Percentiles rank a stretch among this genome's conserved stretches.
Evolutionary conservation across 192 early-diverging fungal species (phyloP).

Genomic region (Gonapodya sp.): DNA sequence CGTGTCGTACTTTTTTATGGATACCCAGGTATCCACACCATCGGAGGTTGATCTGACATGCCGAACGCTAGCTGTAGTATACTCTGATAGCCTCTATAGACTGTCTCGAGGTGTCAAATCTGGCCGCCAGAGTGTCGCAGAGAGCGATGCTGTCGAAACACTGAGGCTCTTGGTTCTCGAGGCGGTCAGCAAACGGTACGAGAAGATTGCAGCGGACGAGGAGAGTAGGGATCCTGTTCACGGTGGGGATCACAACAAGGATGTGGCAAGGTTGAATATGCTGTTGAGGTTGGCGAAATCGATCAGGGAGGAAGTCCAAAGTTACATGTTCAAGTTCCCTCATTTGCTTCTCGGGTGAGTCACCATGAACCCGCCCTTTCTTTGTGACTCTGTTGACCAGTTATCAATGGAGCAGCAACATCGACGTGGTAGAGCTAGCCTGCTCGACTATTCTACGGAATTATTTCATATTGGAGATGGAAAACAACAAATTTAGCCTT

Average conservation of each 20-base stretch:
- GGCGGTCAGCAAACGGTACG: neutral
- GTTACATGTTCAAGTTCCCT: neutral
- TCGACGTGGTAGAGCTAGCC: neutral
- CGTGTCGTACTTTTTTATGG: neutral
- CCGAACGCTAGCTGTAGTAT: neutral
- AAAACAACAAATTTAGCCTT: neutral
- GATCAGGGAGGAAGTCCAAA: neutral
- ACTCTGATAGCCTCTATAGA: neutral
- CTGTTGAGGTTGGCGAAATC: neutral
- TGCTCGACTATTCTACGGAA: neutral
- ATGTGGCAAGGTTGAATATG: neutral
- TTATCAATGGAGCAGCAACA: too few relatives aligned
- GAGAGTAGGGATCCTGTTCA: neutral
- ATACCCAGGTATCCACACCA: neutral
- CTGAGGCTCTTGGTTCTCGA: neutral
- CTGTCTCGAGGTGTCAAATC: neutral
- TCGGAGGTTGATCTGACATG: neutral
- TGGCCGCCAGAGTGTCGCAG: neutral
- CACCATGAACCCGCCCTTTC: neutral
- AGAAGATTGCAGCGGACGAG: neutral
- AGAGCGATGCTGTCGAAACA: neutral
- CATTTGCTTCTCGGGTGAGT: neutral
- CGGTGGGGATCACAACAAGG: neutral
- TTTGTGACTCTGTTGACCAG: neutral
- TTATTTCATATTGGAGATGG: neutral